These are phyloP conservation scores for Pyropia haitanensis DNA, from an alignment of 23 red algal species.

Conservation along the genomic window DNA sequence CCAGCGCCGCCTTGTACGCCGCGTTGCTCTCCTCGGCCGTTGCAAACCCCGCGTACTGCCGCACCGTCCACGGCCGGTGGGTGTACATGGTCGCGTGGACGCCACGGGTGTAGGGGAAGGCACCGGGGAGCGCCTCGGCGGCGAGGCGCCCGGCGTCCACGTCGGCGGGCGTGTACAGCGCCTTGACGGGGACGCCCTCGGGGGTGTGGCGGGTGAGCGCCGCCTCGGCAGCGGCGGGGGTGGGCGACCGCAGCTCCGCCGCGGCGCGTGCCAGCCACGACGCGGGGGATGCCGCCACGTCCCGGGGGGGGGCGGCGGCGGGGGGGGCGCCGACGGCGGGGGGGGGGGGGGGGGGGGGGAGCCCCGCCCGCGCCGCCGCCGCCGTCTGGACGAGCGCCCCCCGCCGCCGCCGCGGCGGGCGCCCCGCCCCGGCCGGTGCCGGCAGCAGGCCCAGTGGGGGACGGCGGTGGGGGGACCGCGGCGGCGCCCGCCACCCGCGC, in stretches of 20 bases:
- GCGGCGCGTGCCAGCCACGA: background rate
- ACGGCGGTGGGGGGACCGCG: too few relatives aligned
- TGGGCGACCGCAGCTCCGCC: background rate
- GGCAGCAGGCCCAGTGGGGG: too few relatives aligned
- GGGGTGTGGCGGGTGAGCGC: background rate
- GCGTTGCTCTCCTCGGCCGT: constrained; percentile 28
- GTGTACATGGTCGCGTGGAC: constrained; percentile 35
- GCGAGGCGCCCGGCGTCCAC: background rate
- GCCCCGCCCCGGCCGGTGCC: too few relatives aligned
- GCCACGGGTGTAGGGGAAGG: constrained; percentile 18
- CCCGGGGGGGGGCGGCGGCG: too few relatives aligned
- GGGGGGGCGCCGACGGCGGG: too few relatives aligned
- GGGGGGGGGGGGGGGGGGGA: too few relatives aligned
- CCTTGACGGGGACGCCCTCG: constrained; percentile 6
- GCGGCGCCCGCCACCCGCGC: too few relatives aligned
- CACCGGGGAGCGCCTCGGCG: constrained; percentile 8
- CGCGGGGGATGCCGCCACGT: too few relatives aligned
- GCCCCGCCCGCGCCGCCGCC: too few relatives aligned
- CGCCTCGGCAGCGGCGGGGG: too few relatives aligned
- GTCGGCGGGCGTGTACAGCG: constrained; percentile 7
- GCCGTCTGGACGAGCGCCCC: too few relatives aligned
- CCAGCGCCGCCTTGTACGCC: constrained; percentile 17
- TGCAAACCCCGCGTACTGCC: constrained; percentile 32
- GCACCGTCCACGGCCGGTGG: constrained; percentile 31
- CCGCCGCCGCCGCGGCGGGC: too few relatives aligned